Evolutionary conservation across 1,284 basidiomycete species (phyloP).

Genomic region (Moesziomyces aphidis): DNA sequence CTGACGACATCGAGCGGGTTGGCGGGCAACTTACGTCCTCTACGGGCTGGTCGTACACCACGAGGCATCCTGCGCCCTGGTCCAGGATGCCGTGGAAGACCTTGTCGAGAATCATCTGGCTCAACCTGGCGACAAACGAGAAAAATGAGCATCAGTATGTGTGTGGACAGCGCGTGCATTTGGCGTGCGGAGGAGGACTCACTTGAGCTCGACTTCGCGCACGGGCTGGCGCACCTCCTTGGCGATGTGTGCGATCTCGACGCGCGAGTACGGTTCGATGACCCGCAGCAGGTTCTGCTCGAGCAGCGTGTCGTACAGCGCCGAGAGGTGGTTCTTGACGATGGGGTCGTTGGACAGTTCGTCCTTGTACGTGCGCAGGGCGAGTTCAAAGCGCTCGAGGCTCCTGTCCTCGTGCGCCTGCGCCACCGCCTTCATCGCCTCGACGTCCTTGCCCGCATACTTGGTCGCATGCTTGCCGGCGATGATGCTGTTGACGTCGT

Average conservation of each 20-base stretch:
- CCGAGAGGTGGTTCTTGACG: conserved; percentile 90
- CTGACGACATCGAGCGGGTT: neutral
- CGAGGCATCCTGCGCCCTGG: conserved; percentile 89
- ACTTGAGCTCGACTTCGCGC: conserved; percentile 95
- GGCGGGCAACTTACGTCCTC: conserved; percentile 72
- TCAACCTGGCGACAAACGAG: conserved; percentile 75
- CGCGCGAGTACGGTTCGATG: conserved; percentile 92
- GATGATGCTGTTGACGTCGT: conserved; percentile 88
- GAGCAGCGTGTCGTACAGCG: conserved; percentile 92
- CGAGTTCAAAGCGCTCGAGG: conserved; percentile 87
- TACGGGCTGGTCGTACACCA: conserved; percentile 87
- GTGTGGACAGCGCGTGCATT: too few relatives aligned
- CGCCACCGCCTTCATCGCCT: conserved; percentile 94
- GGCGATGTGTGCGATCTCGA: conserved; percentile 91
- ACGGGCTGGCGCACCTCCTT: conserved; percentile 88
- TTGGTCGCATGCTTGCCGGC: conserved; percentile 87
- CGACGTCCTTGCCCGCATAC: conserved; percentile 83
- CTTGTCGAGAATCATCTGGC: conserved; percentile 98
- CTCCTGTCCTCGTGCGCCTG: conserved; percentile 91
- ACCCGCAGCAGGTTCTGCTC: conserved; percentile 95
- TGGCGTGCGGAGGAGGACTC: conserved; percentile 63
- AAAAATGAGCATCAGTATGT: neutral
- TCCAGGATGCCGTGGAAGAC: conserved; percentile 93
- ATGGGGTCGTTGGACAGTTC: conserved; percentile 93
- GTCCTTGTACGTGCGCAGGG: conserved; percentile 85